A percentile compares a stretch with the other conserved stretches of the same genome.
phyloP scores from a whole-genome alignment of 352 stramenopile genomes.

The Phytopythium montanum region DNA sequence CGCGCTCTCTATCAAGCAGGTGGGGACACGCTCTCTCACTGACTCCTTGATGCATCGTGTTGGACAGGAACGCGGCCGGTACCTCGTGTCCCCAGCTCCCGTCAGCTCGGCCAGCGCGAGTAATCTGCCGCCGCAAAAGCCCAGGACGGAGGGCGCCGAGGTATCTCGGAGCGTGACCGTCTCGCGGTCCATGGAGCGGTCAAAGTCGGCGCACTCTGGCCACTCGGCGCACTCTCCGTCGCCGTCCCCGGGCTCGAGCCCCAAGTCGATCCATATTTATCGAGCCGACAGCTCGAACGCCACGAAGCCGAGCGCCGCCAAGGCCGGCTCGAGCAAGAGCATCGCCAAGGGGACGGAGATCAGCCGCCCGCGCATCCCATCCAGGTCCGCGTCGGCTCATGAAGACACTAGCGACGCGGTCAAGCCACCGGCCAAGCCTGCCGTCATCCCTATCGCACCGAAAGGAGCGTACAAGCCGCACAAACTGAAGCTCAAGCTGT shows the following conservation, averaged over 20 bases:
- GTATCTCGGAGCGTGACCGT: constrained; percentile 51
- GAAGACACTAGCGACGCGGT: constrained; percentile 33
- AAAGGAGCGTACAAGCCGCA: constrained; percentile 68
- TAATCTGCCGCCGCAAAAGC: constrained; percentile 18
- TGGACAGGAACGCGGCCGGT: constrained; percentile 61
- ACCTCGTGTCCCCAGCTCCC: constrained; percentile 67
- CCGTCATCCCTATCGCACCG: constrained; percentile 37
- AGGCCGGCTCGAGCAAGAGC: constrained; percentile 14
- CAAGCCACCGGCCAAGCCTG: constrained; percentile 35
- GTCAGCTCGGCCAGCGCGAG: constrained; percentile 38
- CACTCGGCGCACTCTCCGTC: constrained; percentile 36
- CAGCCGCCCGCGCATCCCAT: constrained; percentile 70
- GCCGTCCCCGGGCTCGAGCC: constrained; percentile 26
- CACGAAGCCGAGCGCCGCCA: constrained; percentile 24
- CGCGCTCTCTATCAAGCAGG: neutral
- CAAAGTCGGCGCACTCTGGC: constrained; percentile 42
- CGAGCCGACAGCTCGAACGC: constrained; percentile 57
- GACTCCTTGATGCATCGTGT: neutral
- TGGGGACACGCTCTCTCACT: neutral
- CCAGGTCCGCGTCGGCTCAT: constrained; percentile 39
- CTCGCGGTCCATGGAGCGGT: constrained; percentile 48
- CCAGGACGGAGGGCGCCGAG: constrained; percentile 28
- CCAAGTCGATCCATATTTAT: constrained; percentile 48
- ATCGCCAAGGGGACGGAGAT: constrained; percentile 70
- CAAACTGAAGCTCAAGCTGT: constrained; percentile 86